Evolutionary conservation across 116 monocot species (phyloP).

Genomic region (Trichopus zeylanicus): DNA sequence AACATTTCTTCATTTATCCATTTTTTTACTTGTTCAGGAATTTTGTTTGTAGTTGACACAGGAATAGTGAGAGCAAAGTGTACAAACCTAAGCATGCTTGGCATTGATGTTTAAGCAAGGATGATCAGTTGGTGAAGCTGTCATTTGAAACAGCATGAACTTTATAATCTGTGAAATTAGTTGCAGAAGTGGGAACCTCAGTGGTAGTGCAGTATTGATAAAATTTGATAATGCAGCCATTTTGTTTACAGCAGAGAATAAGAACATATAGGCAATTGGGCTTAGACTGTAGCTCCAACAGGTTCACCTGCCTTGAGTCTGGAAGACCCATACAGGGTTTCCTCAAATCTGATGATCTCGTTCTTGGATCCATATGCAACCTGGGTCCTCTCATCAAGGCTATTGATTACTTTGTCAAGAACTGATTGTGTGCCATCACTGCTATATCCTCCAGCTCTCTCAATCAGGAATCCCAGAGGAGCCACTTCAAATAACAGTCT

Average conservation of each 20-base stretch:
- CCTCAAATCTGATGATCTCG: constrained; percentile 96
- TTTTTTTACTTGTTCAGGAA: too few relatives aligned
- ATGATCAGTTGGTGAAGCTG: too few relatives aligned
- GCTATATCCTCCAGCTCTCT: constrained; percentile 95
- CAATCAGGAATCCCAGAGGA: constrained; percentile 76
- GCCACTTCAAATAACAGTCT: constrained; percentile 94
- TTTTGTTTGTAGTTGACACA: too few relatives aligned
- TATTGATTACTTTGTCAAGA: constrained; percentile 73
- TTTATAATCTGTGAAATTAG: too few relatives aligned
- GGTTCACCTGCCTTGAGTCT: constrained; percentile 52
- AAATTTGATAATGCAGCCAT: not conserved
- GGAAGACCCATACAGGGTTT: constrained; percentile 85
- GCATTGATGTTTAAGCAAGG: too few relatives aligned
- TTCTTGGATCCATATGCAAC: constrained; percentile 98
- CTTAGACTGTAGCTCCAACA: constrained; percentile 57
- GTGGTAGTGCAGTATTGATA: too few relatives aligned
- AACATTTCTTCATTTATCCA: too few relatives aligned
- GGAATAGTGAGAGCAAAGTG: too few relatives aligned
- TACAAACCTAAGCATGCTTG: too few relatives aligned
- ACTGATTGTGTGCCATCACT: constrained; percentile 89
- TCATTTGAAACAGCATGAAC: too few relatives aligned
- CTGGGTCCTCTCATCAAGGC: constrained; percentile 84
- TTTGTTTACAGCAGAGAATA: not conserved
- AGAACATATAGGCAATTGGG: not conserved
- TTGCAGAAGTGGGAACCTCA: too few relatives aligned